These are phyloP conservation scores for Clarkia xantiana DNA, from an alignment of 345 rosid genomes.

Conservation along the genomic window DNA sequence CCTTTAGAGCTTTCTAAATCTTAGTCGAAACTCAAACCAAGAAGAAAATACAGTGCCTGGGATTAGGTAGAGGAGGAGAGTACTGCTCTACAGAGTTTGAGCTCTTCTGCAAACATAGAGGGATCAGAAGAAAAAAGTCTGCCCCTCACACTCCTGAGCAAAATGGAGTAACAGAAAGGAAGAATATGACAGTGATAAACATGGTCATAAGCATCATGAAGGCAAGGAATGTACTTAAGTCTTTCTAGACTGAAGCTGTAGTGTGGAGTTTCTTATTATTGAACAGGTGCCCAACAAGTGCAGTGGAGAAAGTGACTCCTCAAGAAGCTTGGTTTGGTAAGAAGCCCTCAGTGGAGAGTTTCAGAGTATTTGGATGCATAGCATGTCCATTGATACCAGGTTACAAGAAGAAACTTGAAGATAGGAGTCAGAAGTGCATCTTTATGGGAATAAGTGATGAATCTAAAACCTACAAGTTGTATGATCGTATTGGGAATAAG, in stretches of 20 bases:
- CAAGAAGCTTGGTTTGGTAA: background rate
- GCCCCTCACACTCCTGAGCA: background rate
- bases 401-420: background rate
- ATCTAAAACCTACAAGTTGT: background rate
- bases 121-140: too few species aligned
- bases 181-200: background rate
- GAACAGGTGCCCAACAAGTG: too few species aligned
- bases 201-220: background rate
- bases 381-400: background rate
- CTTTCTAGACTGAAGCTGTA: background rate
- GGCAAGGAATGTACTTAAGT: background rate
- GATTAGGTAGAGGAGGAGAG: too few species aligned
- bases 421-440: background rate
- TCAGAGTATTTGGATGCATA: slow-evolving; percentile 2
- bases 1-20: too few species aligned
- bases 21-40: too few species aligned
- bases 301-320: background rate
- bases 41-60: too few species aligned
- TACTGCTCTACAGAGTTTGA: too few species aligned
- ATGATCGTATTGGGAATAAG: background rate
- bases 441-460: background rate
- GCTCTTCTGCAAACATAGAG: too few species aligned
- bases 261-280: too few species aligned
- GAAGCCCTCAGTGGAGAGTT: background rate
- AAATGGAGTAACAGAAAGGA: background rate